These are phyloP conservation scores for Phalaenopsis equestris DNA, from an alignment of 106 monocot genomes.

Conservation along the genomic window DNA sequence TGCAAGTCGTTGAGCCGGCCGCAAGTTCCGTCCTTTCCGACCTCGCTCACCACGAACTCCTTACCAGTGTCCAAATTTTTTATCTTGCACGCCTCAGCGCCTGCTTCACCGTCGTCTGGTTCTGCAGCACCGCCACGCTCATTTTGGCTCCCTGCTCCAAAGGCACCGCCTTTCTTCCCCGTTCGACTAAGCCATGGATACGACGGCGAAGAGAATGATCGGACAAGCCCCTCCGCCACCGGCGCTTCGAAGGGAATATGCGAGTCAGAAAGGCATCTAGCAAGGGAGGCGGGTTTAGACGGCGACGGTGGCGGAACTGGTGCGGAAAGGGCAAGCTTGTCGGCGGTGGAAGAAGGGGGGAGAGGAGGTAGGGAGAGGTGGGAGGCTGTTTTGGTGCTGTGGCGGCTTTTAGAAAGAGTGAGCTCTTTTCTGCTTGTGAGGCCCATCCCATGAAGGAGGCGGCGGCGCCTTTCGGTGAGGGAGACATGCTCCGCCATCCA, in stretches of 20 bases:
- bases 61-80: constrained; percentile 81
- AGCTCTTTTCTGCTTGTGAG: constrained; percentile 44
- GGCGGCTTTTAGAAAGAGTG: background rate
- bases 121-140: background rate
- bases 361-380: background rate
- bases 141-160: background rate
- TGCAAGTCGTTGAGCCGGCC: constrained; percentile 47
- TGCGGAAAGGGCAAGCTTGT: background rate
- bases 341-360: background rate
- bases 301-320: background rate
- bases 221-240: background rate
- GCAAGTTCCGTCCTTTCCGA: constrained; percentile 28
- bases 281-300: background rate
- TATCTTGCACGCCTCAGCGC: constrained; percentile 31
- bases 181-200: background rate
- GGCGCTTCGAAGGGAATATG: background rate
- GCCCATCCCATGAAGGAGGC: constrained; percentile 81
- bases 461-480: constrained; percentile 58
- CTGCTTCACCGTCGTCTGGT: background rate
- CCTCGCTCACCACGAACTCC: constrained; percentile 60
- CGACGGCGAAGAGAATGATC: background rate
- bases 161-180: background rate
- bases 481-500: constrained; percentile 80
- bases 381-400: background rate
- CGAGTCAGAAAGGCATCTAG: constrained; percentile 9